Conservation (phyloP, 2,329 filamentous ascomycete genomes). For the Podosphaera leucotricha region DNA sequence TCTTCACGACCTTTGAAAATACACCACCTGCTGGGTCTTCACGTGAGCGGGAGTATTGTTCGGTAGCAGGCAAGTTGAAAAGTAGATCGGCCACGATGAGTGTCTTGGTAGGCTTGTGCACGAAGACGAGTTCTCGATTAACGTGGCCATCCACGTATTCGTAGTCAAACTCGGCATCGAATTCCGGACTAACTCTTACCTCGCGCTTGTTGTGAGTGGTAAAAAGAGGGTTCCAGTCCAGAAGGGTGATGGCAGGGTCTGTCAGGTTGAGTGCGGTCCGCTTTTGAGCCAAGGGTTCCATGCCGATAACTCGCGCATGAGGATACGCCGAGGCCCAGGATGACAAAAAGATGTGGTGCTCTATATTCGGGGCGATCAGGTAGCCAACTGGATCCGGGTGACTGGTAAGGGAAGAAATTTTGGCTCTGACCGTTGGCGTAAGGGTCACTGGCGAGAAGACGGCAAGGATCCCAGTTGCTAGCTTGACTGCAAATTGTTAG, state of each 20-base stretch:
- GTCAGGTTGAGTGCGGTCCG: slow-evolving; percentile 35
- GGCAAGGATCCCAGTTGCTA: slow-evolving; percentile 54
- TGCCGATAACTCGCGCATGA: slow-evolving; percentile 54
- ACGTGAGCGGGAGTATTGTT: slow-evolving; percentile 50
- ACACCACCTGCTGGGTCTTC: slow-evolving; percentile 30
- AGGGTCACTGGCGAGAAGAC: slow-evolving; percentile 83
- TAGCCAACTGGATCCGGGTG: slow-evolving; percentile 37
- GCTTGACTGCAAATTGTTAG: slow-evolving; percentile 32
- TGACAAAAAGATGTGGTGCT: slow-evolving; percentile 87
- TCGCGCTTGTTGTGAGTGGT: slow-evolving; percentile 26
- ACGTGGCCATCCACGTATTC: slow-evolving; percentile 61
- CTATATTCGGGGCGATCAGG: slow-evolving; percentile 66
- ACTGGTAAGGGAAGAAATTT: slow-evolving; percentile 41
- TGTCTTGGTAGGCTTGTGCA: slow-evolving; percentile 54
- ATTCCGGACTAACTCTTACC: slow-evolving; percentile 43
- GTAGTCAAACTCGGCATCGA: slow-evolving; percentile 65
- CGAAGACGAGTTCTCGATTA: slow-evolving; percentile 75
- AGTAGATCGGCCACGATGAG: slow-evolving; percentile 77
- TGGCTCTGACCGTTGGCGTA: slow-evolving; percentile 45
- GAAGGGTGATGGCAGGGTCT: slow-evolving; percentile 20
- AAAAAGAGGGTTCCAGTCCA: slow-evolving; percentile 43
- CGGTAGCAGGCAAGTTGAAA: slow-evolving; percentile 71
- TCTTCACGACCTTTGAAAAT: slow-evolving; percentile 30
- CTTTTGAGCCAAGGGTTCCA: slow-evolving; percentile 66
- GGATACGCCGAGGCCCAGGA: slow-evolving; percentile 67